Evolutionary conservation across 495 filamentous ascomycete genomes (phyloP).

Genomic region (Aspergillus olivimuriae): DNA sequence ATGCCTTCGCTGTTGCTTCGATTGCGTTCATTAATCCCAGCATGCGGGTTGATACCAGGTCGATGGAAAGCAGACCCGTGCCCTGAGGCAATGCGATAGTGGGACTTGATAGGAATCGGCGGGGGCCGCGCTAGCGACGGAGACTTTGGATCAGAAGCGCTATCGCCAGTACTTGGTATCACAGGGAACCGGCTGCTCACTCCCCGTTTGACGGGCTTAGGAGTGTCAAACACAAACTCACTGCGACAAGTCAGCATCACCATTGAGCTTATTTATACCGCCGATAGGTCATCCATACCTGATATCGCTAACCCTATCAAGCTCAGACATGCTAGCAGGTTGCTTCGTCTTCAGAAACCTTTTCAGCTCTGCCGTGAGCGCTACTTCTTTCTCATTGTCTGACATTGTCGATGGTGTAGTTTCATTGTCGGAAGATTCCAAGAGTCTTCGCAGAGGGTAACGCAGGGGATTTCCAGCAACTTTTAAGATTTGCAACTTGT

Average conservation of each 20-base stretch:
- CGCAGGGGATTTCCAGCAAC: conserved; percentile 77
- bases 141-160: conserved; percentile 48
- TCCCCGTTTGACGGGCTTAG: conserved; percentile 66
- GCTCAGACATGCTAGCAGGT: conserved; percentile 44
- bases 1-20: conserved; percentile 88
- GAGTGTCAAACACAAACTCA: conserved; percentile 51
- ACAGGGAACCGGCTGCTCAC: conserved; percentile 79
- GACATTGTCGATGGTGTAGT: conserved; percentile 36
- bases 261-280: too few species aligned
- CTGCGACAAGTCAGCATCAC: conserved; percentile 30
- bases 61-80: conserved; percentile 55
- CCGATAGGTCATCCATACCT: conserved; percentile 44
- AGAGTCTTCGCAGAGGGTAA: conserved; percentile 37
- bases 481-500: conserved; percentile 78
- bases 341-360: conserved; percentile 61
- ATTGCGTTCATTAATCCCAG: conserved; percentile 64
- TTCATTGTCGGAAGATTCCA: conserved; percentile 39
- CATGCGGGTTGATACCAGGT: conserved; percentile 61
- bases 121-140: conserved; percentile 62
- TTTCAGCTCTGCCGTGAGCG: conserved; percentile 68
- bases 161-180: conserved; percentile 56
- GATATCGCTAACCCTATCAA: conserved; percentile 58
- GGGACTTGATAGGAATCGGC: conserved; percentile 67
- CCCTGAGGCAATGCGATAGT: conserved; percentile 72
- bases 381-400: conserved; percentile 58